Evolutionary conservation across 768 basidiomycete genomes (phyloP), one percentile per base, ranked within the genome.

Genomic region (Cyclocybe cylindracea): DNA sequence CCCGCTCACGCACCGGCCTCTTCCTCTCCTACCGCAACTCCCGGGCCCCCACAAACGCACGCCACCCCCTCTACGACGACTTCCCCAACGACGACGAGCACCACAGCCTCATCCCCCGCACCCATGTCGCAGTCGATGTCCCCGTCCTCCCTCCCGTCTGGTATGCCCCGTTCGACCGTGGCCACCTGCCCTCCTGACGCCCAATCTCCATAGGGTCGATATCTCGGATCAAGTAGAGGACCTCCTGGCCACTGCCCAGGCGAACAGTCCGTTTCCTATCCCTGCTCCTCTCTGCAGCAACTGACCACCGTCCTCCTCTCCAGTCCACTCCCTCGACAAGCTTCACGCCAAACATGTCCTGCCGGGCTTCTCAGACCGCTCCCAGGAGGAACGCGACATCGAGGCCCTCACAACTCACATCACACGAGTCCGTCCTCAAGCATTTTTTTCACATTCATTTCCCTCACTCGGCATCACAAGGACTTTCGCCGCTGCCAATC

Each of bases 321-420:
- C 69, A 98, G 97, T 98, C 64, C 70, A 77, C n/a, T 72, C 82
- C 6, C 85, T 99, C 37, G 97, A 98, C 70, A 97, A 91, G 68
- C 84, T 99, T 4, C 96, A 99, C 60, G 91, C 96, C 58, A 97
- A 91, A 67, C 95, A 97, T 68, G 89, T 88, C 51, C 82, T 99
- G 5, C 97, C 97, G 58, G 96, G 95, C 1, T 99, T 99, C 68
- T 83, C 93, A 66, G 97, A 99, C 80, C 89, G 97, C 46, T 78
- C 89, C 2, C 85, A 86, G 4, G 96, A 99, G 72, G 96, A 98
- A 72, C 81, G 85, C 54, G 95, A 98, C 67, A 99, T 99, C 54
- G 91, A 97, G 65, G 69, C 78, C 16, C 77, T 89, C 44, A 95
- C 95, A 3, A 83, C 79, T 36, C 87, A 91, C 61, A 91, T 99